Percentiles rank a stretch among this genome's conserved stretches.
These are phyloP conservation scores for Atalantia buxifolia DNA, from an alignment of 345 rosid species.

Conservation along the genomic window DNA sequence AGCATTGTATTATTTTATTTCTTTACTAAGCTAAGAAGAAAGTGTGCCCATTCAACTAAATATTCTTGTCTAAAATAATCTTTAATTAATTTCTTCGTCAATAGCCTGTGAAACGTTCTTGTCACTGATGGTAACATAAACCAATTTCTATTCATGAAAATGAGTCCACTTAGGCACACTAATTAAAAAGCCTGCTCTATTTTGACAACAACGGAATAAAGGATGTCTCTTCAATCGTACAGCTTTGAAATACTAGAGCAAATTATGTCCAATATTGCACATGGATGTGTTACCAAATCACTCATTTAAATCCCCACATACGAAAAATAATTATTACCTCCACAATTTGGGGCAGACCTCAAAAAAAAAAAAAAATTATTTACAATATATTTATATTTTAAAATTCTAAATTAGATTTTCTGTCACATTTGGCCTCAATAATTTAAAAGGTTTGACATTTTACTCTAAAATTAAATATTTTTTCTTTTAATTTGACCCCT, in stretches of 20 bases:
- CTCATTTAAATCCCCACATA: neutral
- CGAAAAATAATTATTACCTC: too few species aligned
- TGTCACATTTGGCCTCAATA: too few species aligned
- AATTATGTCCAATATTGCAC: neutral
- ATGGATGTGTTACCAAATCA: neutral
- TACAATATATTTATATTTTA: too few species aligned
- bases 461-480: too few species aligned
- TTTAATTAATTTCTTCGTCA: neutral
- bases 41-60: neutral
- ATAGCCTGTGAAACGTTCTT: neutral
- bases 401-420: too few species aligned
- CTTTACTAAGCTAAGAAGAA: neutral
- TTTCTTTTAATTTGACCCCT: too few species aligned
- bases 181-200: neutral
- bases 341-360: neutral
- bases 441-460: too few species aligned
- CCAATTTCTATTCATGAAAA: neutral
- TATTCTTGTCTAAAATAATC: neutral
- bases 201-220: neutral
- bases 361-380: too few species aligned
- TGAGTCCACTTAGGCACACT: neutral
- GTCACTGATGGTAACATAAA: slow-evolving; percentile 3
- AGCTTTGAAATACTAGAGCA: neutral
- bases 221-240: slow-evolving; percentile 6
- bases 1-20: too few species aligned